A percentile compares a stretch with the other conserved stretches of the same genome.
These are phyloP conservation scores for Ogataea glucozyma DNA, from an alignment of 805 yeast genomes.

Conservation along the genomic window DNA sequence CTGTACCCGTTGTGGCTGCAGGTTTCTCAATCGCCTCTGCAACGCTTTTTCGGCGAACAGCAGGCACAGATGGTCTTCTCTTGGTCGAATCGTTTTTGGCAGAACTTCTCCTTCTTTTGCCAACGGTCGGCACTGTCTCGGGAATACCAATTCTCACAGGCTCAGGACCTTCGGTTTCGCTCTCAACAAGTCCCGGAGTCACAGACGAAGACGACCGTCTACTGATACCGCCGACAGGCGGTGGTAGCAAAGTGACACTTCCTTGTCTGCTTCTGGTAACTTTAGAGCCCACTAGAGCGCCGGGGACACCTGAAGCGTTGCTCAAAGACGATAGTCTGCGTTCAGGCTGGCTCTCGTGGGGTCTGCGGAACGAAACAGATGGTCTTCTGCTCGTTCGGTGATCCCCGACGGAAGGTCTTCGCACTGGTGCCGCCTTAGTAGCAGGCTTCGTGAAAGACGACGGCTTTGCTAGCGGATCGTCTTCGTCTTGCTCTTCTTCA, in stretches of 20 bases:
- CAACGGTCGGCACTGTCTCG: conserved; percentile 4
- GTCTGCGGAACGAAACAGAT: conserved; percentile 10
- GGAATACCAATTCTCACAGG: conserved; percentile 19
- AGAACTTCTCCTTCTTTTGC: conserved; percentile 36
- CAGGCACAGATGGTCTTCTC: conserved; percentile 7
- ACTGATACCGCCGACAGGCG: not conserved
- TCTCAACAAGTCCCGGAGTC: conserved; percentile 5
- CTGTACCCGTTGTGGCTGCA: not conserved
- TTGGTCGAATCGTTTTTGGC: conserved; percentile 16
- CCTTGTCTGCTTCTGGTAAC: conserved; percentile 10
- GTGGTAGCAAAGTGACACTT: conserved; percentile 3
- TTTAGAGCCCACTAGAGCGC: conserved; percentile 4
- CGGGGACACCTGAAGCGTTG: not conserved
- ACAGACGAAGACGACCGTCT: conserved; percentile 7
- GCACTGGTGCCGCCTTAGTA: not conserved
- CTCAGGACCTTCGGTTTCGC: conserved; percentile 9
- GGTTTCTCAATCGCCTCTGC: not conserved
- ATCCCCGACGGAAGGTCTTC: conserved; percentile 3
- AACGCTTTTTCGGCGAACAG: not conserved
- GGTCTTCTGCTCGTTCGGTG: conserved; percentile 10
- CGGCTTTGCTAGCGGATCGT: conserved; percentile 1
- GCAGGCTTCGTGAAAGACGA: conserved; percentile 2
- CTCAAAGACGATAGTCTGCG: conserved; percentile 24
- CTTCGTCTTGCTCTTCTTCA: conserved; percentile 2
- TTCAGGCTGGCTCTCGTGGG: conserved; percentile 10